phyloP scores from a whole-genome alignment of 1,139 yeast genomes.

The Geotrichum histeridarum region DNA sequence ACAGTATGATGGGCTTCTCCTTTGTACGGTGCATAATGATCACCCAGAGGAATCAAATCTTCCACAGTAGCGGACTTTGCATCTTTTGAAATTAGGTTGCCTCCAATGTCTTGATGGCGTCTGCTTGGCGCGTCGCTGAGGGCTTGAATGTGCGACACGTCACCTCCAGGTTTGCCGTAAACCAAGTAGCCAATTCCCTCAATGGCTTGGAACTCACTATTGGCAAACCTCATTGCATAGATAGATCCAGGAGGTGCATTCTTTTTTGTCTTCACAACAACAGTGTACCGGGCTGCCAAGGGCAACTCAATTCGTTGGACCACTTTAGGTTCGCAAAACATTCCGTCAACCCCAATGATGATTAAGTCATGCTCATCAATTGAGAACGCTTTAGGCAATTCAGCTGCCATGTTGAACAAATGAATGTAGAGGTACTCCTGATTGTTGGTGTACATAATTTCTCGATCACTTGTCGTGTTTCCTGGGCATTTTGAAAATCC shows the following conservation, averaged over 20 bases:
- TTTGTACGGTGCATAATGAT: background rate
- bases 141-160: background rate
- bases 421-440: conserved; percentile 27
- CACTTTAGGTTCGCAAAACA: conserved; percentile 37
- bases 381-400: conserved; percentile 37
- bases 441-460: conserved; percentile 28
- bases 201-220: conserved; percentile 36
- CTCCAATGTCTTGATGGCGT: conserved; percentile 10
- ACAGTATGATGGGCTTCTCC: conserved; percentile 30
- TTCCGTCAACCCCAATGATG: conserved; percentile 38
- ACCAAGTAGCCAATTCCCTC: conserved; percentile 36
- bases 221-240: conserved; percentile 36
- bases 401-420: conserved; percentile 39
- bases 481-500: conserved; percentile 29
- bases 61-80: background rate
- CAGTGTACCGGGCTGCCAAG: conserved; percentile 37
- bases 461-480: conserved; percentile 30
- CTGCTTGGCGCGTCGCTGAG: conserved; percentile 1
- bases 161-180: conserved; percentile 27
- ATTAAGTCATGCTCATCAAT: conserved; percentile 39
- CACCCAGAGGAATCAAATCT: conserved; percentile 12
- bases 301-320: conserved; percentile 21
- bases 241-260: conserved; percentile 8
- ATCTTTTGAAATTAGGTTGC: background rate
- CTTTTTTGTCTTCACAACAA: conserved; percentile 32